Evolutionary conservation across 768 basidiomycete genomes (phyloP).

Genomic region (Tricholoma terreum): DNA sequence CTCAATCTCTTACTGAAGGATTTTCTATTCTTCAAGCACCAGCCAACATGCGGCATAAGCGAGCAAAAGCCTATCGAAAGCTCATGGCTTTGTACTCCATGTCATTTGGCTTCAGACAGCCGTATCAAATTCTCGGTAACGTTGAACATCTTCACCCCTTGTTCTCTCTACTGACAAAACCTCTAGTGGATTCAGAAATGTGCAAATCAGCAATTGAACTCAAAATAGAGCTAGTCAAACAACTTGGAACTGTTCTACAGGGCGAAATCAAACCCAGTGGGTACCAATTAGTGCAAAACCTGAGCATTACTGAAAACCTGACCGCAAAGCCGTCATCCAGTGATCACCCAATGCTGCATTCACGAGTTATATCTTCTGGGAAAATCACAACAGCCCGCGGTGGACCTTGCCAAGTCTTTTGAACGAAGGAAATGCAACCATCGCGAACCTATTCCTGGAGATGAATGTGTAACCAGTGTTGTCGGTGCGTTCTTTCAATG

Average conservation of each 20-base stretch:
- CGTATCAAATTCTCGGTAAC: conserved; percentile 88
- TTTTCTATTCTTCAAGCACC: background rate
- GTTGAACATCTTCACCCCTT: conserved; percentile 5
- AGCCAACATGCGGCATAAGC: conserved; percentile 81
- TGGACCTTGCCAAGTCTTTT: conserved; percentile 90
- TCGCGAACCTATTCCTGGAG: conserved; percentile 76
- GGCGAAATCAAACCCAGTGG: conserved; percentile 89
- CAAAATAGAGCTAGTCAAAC: conserved; percentile 75
- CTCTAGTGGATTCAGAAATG: conserved; percentile 80
- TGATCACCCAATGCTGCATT: conserved; percentile 99
- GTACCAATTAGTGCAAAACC: conserved; percentile 28
- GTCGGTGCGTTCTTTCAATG: conserved; percentile 56
- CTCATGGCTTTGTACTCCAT: conserved; percentile 89
- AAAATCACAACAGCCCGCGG: conserved; percentile 63
- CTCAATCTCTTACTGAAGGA: background rate
- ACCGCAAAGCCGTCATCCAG: conserved; percentile 56
- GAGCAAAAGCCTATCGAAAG: conserved; percentile 92
- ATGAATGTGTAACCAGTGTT: conserved; percentile 79
- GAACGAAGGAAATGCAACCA: conserved; percentile 96
- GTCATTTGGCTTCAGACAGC: conserved; percentile 88
- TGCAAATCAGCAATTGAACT: conserved; percentile 64
- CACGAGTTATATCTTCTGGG: conserved; percentile 90
- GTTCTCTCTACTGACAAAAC: conserved; percentile 5
- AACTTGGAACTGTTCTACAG: conserved; percentile 75
- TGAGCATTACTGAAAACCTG: conserved; percentile 17